Conservation (phyloP, 768 basidiomycete species). For the Nevesoporus exiguus region DNA sequence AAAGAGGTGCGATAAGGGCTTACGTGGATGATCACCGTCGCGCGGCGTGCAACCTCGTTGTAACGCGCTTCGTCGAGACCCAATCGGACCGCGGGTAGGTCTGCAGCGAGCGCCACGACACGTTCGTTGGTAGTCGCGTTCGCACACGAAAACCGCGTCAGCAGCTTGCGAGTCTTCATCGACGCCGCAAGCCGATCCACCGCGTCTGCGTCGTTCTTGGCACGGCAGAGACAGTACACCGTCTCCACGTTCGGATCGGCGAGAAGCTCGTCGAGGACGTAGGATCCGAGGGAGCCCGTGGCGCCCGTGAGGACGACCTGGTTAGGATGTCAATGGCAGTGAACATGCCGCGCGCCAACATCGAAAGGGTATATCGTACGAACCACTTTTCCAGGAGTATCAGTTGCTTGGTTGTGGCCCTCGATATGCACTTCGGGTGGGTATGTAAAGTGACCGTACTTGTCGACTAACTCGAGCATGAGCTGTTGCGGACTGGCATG, state of each 20-base stretch:
- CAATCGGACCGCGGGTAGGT: conserved; percentile 38
- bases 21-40: conserved; percentile 48
- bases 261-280: conserved; percentile 46
- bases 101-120: conserved; percentile 41
- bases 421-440: not conserved
- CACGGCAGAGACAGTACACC: conserved; percentile 51
- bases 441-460: conserved; percentile 28
- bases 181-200: conserved; percentile 40
- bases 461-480: conserved; percentile 47
- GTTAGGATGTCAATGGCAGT: not conserved
- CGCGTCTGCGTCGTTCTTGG: conserved; percentile 43
- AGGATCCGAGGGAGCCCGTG: conserved; percentile 53
- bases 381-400: conserved; percentile 15
- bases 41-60: conserved; percentile 30
- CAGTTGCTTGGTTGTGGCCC: conserved; percentile 8
- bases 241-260: conserved; percentile 34
- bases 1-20: not conserved
- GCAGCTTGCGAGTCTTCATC: conserved; percentile 36
- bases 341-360: not conserved
- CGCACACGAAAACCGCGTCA: conserved; percentile 16
- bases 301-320: conserved; percentile 46
- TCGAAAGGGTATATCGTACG: not conserved
- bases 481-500: conserved; percentile 32
- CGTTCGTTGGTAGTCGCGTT: conserved; percentile 15
- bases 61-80: conserved; percentile 40